Base-by-base conservation (phyloP, 345 rosid genomes). In the Ceriops tagal region DNA sequence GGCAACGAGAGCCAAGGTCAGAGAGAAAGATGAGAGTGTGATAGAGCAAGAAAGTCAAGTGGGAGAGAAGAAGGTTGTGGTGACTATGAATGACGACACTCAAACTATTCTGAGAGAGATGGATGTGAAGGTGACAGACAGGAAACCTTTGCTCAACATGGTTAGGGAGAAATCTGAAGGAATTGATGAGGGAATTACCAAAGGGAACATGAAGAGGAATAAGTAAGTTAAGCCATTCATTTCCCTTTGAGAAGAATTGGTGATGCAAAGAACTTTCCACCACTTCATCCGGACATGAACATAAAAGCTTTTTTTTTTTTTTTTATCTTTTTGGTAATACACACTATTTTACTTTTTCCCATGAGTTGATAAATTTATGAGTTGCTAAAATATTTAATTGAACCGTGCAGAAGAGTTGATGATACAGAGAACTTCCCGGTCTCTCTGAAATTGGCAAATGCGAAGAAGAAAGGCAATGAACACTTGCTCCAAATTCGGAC, bases 201-300 rank as follows among this genome's bases (percentile, higher is more conserved):
- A 87, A 73, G 93, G 81, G 77, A 89, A 83, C 73, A 85, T 67
- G 26, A 75, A 77, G 73, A 81, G 78, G 68, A 82, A 71, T 51
- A 85, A 75, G 98, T 90, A 75, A 82, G 85, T 73, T 22, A 89
- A 89, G 1, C 16, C 21, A 53, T 32, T 43, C 24, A 3, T 24
- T 21, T 43, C 58, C 19, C 51, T 15, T 30, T 7, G 84, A 88
- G 87, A 70, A 69, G 72, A 81, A 69, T 71, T 55, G 84, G 81
- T 31, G 92, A 90, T 65, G 80, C 82, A 1, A 95, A 87, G 81
- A 90, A 92, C 82, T 73, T 78, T 61, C 92, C 90, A 1, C 92
- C 90, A 1, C n/a, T 24, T 15, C 35, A 47, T 53, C 34, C 16
- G 49, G 49, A 3, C 49, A 43, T 43, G 49, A 11, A 13, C 5